These are phyloP conservation scores for Pichia sp. DNA, from an alignment of 1,139 yeast species.

Conservation along the genomic window DNA sequence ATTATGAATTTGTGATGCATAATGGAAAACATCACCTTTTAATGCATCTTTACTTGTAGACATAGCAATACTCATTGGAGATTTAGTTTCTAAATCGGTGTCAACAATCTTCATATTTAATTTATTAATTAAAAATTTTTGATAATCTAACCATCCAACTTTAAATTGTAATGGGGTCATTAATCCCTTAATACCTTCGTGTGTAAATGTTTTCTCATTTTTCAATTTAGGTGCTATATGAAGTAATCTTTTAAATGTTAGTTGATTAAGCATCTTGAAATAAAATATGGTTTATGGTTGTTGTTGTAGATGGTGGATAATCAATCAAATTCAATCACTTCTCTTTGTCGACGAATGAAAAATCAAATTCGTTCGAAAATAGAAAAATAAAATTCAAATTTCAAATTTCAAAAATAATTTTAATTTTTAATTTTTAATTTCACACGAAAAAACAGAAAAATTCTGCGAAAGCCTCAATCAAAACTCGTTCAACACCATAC, in stretches of 20 bases:
- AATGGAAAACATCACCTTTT: constrained; percentile 69
- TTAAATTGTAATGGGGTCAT: constrained; percentile 64
- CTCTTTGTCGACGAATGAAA: not conserved
- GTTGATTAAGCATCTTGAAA: not conserved
- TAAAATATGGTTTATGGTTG: too few species aligned
- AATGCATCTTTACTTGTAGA: constrained; percentile 67
- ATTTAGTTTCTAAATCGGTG: constrained; percentile 70
- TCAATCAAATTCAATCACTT: too few species aligned
- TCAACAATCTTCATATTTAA: constrained; percentile 72
- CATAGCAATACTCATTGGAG: constrained; percentile 70
- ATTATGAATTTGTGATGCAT: constrained; percentile 87
- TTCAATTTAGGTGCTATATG: constrained; percentile 63
- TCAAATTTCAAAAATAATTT: too few species aligned
- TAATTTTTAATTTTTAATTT: too few species aligned
- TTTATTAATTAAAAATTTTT: constrained; percentile 58
- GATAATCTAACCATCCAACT: constrained; percentile 78
- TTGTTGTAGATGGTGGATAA: too few species aligned
- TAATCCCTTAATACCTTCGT: constrained; percentile 64
- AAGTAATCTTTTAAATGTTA: constrained; percentile 24
- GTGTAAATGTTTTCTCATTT: constrained; percentile 34
- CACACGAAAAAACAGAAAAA: too few species aligned
- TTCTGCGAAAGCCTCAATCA: too few species aligned
- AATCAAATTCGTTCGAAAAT: not conserved
- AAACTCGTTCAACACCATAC: too few species aligned
- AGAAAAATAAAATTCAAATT: not conserved